Evolutionary conservation across 768 basidiomycete species (phyloP), one percentile per base, ranked within the genome.

Genomic region (Boletus vinaceobasis): DNA sequence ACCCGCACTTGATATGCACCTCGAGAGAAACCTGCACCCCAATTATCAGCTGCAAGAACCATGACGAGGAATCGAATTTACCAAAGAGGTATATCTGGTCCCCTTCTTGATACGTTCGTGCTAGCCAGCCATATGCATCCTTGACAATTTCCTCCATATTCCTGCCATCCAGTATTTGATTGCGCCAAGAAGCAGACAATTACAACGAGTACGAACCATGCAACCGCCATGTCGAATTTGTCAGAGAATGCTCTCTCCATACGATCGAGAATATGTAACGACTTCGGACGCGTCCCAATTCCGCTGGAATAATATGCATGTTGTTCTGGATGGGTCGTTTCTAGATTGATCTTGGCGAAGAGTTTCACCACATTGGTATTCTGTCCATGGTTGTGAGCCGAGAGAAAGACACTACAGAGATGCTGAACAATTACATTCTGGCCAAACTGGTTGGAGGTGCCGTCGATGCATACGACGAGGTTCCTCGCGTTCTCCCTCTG

Each of bases 1-100:
- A 71, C 72, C 9, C 77, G 68, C 0, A 73, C 74, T 50, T 74
- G 71, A 55, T 75, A 75, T 31, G 75, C 74, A 23, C 78, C 77
- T 29, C 78, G 69, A 31, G 77, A 77, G 55, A 79, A 79, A 29
- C 71, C 71, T 72, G 26, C 0, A 27, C 8, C 10, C 6, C 1
- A 2, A 42, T 29, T 3, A 27, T 48, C 13, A 43, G 14, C 27
- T 11, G 13, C 40, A 1, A 43, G 23, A 17, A 15, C 0, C 6
- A 8, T 7, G 10, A n/a, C 7, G 2, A 47, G 14, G 37, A 48
- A 40, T 3, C 4, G 15, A 33, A 32, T 50, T 1, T 37, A 71
- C 73, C 73, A 45, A 74, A 74, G 17, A 74, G 60, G 52, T 63
- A 74, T 51, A 75, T 73, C 5, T 58, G 60, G 43, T 74, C 73